These are phyloP conservation scores for Ophioceras dolichostomum DNA, from an alignment of 2,329 filamentous ascomycete species.

Conservation along the genomic window DNA sequence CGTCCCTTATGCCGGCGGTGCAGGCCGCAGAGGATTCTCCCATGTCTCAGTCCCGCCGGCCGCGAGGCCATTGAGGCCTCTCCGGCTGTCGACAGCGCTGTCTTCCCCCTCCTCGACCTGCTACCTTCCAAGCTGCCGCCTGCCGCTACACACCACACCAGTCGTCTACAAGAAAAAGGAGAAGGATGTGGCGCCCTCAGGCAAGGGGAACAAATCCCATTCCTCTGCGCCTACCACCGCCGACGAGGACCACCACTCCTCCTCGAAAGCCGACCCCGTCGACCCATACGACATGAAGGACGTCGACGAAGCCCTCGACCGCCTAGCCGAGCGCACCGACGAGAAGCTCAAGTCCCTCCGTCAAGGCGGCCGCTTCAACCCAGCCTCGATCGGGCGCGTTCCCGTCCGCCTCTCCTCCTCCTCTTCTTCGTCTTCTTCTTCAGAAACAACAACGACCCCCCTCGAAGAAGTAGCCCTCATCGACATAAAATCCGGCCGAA, in stretches of 20 bases:
- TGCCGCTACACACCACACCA: conserved; percentile 7
- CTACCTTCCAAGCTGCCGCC: no score
- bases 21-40: no score
- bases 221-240: neutral
- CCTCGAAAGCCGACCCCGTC: conserved; percentile 4
- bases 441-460: conserved; percentile 5
- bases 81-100: no score
- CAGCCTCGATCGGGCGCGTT: conserved; percentile 8
- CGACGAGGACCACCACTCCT: conserved; percentile 3
- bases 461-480: conserved; percentile 11
- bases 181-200: conserved; percentile 9
- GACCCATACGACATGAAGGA: conserved; percentile 9
- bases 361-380: conserved; percentile 7
- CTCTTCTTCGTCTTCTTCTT: no score
- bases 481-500: conserved; percentile 9
- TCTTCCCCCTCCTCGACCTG: no score
- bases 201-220: neutral
- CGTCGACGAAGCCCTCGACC: conserved; percentile 10
- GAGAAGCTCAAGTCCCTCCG: conserved; percentile 10
- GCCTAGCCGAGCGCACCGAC: conserved; percentile 7
- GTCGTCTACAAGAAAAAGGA: conserved; percentile 4
- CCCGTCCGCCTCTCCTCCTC: conserved; percentile 4
- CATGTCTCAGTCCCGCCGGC: no score
- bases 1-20: no score
- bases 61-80: no score